phyloP scores from a whole-genome alignment of 164 flowering plant species.

The Euptelea pleiosperma region DNA sequence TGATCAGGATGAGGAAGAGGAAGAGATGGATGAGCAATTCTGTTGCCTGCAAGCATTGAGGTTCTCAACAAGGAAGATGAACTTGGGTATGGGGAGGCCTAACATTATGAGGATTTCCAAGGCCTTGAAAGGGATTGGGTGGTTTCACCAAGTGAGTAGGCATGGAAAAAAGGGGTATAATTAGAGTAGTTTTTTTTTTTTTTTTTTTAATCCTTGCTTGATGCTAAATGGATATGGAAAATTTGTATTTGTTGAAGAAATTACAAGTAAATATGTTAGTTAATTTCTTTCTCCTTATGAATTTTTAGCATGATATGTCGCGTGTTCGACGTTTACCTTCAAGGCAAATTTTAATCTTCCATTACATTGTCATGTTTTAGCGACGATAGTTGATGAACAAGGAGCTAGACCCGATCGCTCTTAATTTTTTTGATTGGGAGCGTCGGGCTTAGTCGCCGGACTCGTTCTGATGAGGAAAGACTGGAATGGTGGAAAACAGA shows the following conservation, averaged over 20 bases:
- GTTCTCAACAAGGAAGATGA: conserved; percentile 82
- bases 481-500: too few relatives aligned
- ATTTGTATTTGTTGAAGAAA: conserved; percentile 5
- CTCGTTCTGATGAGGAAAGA: too few relatives aligned
- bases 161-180: conserved; percentile 39
- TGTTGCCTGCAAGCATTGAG: conserved; percentile 87
- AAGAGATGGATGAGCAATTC: conserved; percentile 34
- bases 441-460: too few relatives aligned
- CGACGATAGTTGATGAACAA: too few relatives aligned
- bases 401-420: too few relatives aligned
- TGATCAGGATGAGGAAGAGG: conserved; percentile 34
- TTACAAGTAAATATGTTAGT: conserved; percentile 17
- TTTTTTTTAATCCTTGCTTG: conserved; percentile 2
- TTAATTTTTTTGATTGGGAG: too few relatives aligned
- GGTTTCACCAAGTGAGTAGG: conserved; percentile 50
- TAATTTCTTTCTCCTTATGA: too few relatives aligned
- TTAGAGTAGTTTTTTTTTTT: conserved; percentile 6
- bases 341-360: too few relatives aligned
- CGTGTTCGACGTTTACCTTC: too few relatives aligned
- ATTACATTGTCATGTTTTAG: too few relatives aligned
- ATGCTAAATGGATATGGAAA: not conserved
- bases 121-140: conserved; percentile 74
- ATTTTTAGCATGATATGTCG: too few relatives aligned
- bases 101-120: conserved; percentile 61
- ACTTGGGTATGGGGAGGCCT: conserved; percentile 68